Evolutionary conservation across 192 early-diverging fungal genomes (phyloP), one percentile per base, ranked within the genome.

Genomic region (Coemansia biformis): DNA sequence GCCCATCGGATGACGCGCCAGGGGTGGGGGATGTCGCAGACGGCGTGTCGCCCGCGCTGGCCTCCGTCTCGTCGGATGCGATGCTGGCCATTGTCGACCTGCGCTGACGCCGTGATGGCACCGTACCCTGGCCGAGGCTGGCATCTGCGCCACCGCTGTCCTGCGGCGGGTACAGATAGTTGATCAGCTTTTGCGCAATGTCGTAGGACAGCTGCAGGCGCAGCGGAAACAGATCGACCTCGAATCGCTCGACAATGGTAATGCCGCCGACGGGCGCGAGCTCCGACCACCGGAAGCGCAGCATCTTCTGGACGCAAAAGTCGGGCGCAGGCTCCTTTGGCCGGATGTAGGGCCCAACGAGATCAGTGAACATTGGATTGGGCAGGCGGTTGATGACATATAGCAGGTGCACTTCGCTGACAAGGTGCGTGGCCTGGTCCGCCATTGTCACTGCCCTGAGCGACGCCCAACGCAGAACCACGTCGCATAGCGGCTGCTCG

Each of bases 231-330:
- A 96, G 64, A 45, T 91, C 84, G 32, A 94, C 77, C 62, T 94
- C 93, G 54, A 96, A 83, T 31, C 91, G 87, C 49, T 92, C 88
- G 34, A 96, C 83, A 13, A 96, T 87, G 21, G 80, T 78, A 46
- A 96, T 96, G 15, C 93, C 93, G 22, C 85, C 93, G 1, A 96
- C 90, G 0, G 93, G 87, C 3, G 92, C 86, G 43, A 89, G 69
- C 29, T 89, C 79, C 1, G 55, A 60, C 79, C 86, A 84, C 54
- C 85, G 86, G 13, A 92, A 83, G 19, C 92, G 78, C 1, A 96
- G 60, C 89, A 93, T 92, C 61, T 92, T 94, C 36, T 94, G 82
- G 12, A 83, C 75, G 21, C 79, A 77, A 58, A 88, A 91, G 48
- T 93, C 84, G 7, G 82, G 73, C 43, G 36, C 57, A 24, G 75